Base-by-base conservation (phyloP, 371 early-diverging fungal species). In the Funneliformis caledonium region DNA sequence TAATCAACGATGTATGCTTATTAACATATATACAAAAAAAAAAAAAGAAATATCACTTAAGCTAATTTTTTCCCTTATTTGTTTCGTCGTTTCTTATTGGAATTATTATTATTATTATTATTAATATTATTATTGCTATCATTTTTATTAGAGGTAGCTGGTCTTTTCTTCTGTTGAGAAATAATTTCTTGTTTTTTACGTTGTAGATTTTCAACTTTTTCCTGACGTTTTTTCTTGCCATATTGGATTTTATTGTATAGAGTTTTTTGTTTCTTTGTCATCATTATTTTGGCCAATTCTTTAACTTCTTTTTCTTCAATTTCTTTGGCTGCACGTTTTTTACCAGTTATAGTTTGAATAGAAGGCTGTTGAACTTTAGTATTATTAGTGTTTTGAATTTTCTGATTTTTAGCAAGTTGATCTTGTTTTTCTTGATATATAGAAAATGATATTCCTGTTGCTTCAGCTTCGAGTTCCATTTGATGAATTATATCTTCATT, bases 261-360 rank as follows among this genome's bases (percentile, higher is more conserved):
- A 84, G 93, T 93, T 84, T 92, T 89, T 82, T 97, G 94, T 89
- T 95, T 96, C 88, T 94, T 96, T 81, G 91, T 90, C 96, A 98
- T 96, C 96, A 98, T 96, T 62, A 94, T 94, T 80, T 92, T 94
- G 72, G 94, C 93, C 87, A 98, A 89, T 84, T 93, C 94, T 88
- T 95, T 92, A 60, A 85, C 87, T 83, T 98, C 97, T 76, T 90
- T 92, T 75, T 93, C 94, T 83, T 95, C 96, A 22, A 89, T 89
- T 9, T 75, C 76, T 75, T 75, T 60, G 12, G n/a, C 31, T 26
- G 91, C 87, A 61, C 88, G 86, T 86, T 91, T 91, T 85, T 89
- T 87, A 68, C 83, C 81, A 2, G 83, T 81, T 45, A 72, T 62
- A 37, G 81, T 80, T 31, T 81, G 78, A 56, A 76, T n/a, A 59